Evolutionary conservation across 495 filamentous ascomycete genomes (phyloP), one percentile per base, ranked within the genome.

Genomic region (Lophiotrema nucula): DNA sequence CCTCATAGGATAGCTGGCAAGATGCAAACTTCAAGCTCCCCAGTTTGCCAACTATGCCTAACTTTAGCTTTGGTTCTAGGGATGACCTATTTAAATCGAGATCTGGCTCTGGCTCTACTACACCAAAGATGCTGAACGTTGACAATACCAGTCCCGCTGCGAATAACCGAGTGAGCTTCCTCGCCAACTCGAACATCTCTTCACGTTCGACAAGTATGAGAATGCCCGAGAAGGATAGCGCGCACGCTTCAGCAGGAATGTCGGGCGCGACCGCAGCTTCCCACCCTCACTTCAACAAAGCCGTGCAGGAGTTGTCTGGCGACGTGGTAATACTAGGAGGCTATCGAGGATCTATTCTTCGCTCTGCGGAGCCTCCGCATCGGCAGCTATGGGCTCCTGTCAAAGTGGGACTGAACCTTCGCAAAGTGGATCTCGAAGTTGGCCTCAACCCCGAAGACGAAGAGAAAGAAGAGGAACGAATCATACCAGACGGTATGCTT

Each of bases 321-420:
- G 92, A 97, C 69, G 73, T 97, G 2, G 89, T 97, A 11, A 74
- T 97, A 21, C 79, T 97, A 72, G 92, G 92, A 23, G 92, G 92
- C 2, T 97, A 96, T 71, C 79, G 92, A 48, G 92, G 92, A 6
- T 96, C 92, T 0, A 79, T 96, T 11, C 69, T 98, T 3, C 85
- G 92, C 13, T 95, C 92, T n/a, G 85, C 89, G 2, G 84, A 85
- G 45, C 81, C 88, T 0, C 88, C 88, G 0, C 80, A 90, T 54
- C 83, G 90, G 19, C 88, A 91, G 64, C 72, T 95, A 2, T 98
- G 92, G 92, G 86, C 95, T 22, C 92, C 92, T 0, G 85, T 98
- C 68, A 97, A 96, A 71, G 88, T 96, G 19, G 92, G 92, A 5
- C 71, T 98, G 42, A 96, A 95, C 56, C 81, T 98, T 26, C 85